Evolutionary conservation across 1,139 yeast genomes (phyloP).

Genomic region (Suhomyces wounanorum): DNA sequence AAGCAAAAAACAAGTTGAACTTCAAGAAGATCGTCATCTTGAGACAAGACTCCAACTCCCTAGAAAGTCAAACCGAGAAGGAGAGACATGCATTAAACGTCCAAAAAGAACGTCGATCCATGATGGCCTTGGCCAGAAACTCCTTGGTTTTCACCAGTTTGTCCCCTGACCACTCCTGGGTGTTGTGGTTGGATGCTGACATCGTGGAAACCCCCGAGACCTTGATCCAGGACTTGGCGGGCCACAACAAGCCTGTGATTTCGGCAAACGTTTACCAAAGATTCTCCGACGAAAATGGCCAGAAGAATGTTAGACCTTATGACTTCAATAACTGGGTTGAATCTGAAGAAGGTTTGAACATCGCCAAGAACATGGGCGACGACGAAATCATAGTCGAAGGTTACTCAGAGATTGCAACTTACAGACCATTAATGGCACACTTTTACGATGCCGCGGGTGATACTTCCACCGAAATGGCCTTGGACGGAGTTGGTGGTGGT

Average conservation of each 20-base stretch:
- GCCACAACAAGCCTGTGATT: slow-evolving; percentile 81
- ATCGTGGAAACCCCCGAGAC: slow-evolving; percentile 84
- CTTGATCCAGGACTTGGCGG: slow-evolving; percentile 83
- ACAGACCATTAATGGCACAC: slow-evolving; percentile 93
- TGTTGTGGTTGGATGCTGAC: slow-evolving; percentile 94
- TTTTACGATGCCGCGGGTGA: slow-evolving; percentile 70
- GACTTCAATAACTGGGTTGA: slow-evolving; percentile 98
- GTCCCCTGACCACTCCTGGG: slow-evolving; percentile 91
- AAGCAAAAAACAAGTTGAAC: slow-evolving; percentile 55
- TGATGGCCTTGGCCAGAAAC: slow-evolving; percentile 94
- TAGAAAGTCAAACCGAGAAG: slow-evolving; percentile 68
- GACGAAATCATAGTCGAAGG: slow-evolving; percentile 95
- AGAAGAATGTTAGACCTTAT: slow-evolving; percentile 74
- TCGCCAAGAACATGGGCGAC: slow-evolving; percentile 71
- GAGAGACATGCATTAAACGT: slow-evolving; percentile 71
- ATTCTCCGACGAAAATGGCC: slow-evolving; percentile 58
- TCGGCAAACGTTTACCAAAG: slow-evolving; percentile 94
- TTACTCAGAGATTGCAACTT: slow-evolving; percentile 88
- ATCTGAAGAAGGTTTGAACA: slow-evolving; percentile 75
- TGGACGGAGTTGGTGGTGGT: slow-evolving; percentile 98
- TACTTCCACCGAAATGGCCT: slow-evolving; percentile 62
- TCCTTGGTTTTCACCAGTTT: slow-evolving; percentile 87
- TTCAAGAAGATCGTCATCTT: slow-evolving; percentile 82
- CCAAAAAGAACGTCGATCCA: slow-evolving; percentile 86
- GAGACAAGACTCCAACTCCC: slow-evolving; percentile 85